Evolutionary conservation across 495 filamentous ascomycete species (phyloP).

Genomic region (Trichocladium antarcticum): DNA sequence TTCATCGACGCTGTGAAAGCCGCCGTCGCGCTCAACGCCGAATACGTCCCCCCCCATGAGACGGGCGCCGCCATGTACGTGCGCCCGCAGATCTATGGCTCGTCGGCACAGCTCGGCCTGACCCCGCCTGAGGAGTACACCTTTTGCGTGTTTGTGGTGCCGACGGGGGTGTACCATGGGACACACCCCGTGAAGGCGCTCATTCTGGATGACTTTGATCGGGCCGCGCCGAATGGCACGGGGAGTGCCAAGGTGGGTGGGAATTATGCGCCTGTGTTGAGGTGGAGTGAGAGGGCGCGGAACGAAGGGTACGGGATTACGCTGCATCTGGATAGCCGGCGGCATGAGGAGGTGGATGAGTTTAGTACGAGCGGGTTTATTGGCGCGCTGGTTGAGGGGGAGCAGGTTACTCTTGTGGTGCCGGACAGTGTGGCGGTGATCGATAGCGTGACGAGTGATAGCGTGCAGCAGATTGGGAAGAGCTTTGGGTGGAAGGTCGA

Average conservation of each 20-base stretch:
- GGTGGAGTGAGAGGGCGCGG: constrained; percentile 65
- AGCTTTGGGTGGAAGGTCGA: constrained; percentile 60
- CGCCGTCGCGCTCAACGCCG: constrained; percentile 76
- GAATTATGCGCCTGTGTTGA: constrained; percentile 73
- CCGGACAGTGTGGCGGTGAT: constrained; percentile 76
- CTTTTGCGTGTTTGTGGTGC: constrained; percentile 73
- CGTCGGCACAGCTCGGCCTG: constrained; percentile 66
- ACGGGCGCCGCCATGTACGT: constrained; percentile 85
- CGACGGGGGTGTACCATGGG: constrained; percentile 84
- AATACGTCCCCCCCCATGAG: constrained; percentile 72
- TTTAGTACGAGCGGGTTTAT: constrained; percentile 84
- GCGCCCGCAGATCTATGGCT: constrained; percentile 76
- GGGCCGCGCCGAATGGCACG: constrained; percentile 61
- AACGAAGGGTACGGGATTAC: constrained; percentile 73
- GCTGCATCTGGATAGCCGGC: constrained; percentile 73
- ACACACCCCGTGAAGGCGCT: constrained; percentile 67
- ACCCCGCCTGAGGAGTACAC: constrained; percentile 80
- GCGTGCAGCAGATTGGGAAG: constrained; percentile 54
- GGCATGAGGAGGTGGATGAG: constrained; percentile 71
- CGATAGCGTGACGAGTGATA: constrained; percentile 66
- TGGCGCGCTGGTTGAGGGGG: constrained; percentile 51
- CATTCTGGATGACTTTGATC: constrained; percentile 68
- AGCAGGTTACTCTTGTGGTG: constrained; percentile 57
- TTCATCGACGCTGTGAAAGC: constrained; percentile 65
- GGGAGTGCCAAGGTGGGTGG: constrained; percentile 66